phyloP scores from a whole-genome alignment of 139 green algal species.

The Pleodorina starrii region DNA sequence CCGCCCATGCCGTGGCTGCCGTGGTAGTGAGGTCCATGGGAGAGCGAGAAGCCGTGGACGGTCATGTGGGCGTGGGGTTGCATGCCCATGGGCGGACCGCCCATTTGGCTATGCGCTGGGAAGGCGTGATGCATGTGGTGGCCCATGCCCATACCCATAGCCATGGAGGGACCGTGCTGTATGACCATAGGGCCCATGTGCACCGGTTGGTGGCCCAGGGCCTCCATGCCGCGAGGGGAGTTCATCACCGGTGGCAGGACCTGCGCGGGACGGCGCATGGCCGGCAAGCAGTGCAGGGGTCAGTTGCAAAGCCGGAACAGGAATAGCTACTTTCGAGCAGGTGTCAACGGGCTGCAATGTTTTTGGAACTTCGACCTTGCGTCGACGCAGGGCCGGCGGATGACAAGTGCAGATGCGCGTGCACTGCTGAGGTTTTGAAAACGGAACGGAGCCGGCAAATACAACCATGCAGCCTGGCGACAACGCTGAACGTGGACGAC shows the following conservation, averaged over 20 bases:
- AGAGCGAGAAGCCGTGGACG: background rate
- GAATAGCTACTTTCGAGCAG: too few species aligned
- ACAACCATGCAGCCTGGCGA: too few species aligned
- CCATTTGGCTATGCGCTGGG: background rate
- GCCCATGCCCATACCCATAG: conserved; percentile 20
- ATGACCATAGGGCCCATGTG: conserved; percentile 37
- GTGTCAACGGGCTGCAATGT: too few species aligned
- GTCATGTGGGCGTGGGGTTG: background rate
- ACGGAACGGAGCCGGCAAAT: too few species aligned
- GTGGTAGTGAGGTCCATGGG: background rate
- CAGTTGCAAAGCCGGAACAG: too few species aligned
- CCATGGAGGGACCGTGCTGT: conserved; percentile 7
- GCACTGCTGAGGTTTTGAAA: too few species aligned
- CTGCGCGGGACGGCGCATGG: background rate
- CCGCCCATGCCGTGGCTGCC: background rate
- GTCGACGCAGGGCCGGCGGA: too few species aligned
- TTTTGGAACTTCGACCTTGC: too few species aligned
- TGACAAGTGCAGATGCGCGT: too few species aligned
- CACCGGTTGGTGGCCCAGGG: background rate
- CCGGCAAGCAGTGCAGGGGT: too few species aligned
- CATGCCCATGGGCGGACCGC: background rate
- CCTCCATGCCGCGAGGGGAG: conserved; percentile 7
- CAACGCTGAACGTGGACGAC: too few species aligned
- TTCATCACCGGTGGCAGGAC: background rate
- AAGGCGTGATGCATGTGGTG: conserved; percentile 7